Base-by-base conservation (phyloP, 2,329 filamentous ascomycete genomes). In the Phoma sp. region DNA sequence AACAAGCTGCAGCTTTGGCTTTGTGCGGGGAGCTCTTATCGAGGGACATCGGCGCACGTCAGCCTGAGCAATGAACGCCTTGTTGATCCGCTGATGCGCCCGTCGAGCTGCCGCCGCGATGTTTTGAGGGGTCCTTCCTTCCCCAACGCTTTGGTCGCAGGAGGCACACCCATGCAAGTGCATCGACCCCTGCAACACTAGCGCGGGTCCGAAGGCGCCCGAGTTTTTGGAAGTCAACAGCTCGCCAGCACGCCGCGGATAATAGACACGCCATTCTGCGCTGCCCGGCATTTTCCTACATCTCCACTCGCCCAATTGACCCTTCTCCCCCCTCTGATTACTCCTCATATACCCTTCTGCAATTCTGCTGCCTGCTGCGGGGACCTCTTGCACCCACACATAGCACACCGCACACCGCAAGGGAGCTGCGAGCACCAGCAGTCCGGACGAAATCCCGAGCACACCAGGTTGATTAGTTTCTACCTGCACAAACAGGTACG, bases 391-490 rank as follows among this genome's bases (percentile, higher is more conserved):
- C 39, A 39, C 35, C 56, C 55, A 47, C 64, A 47, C 64, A 56
- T 44, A 49, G 37, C 58, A 47, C 55, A 55, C 49, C 40, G 36
- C 60, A 54, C 61, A 58, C 47, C 50, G 64, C 70, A 70, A 66
- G 70, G 70, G 69, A 71, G 68, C 69, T 72, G 69, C 65, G 44
- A 57, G 52, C 49, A 52, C 42, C 36, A 64, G 68, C 65, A 71
- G 68, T 69, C 60, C 56, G 39, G 42, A 68, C 69, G 41, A 68
- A 67, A 56, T 71, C 71, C 68, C 67, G 50, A 64, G 63, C 63
- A 60, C 57, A 25, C 39, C 45, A 60, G 70, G 66, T 60, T 68
- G 70, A 75, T 73, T 74, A 64, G 64, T 60, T 75, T 74, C 71
- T 71, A 59, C 65, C 67, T 57, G 49, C 47, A 45, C 55, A 36